These are phyloP conservation scores for Mortierella sp. DNA, from an alignment of 371 early-diverging fungal species.

Conservation along the genomic window DNA sequence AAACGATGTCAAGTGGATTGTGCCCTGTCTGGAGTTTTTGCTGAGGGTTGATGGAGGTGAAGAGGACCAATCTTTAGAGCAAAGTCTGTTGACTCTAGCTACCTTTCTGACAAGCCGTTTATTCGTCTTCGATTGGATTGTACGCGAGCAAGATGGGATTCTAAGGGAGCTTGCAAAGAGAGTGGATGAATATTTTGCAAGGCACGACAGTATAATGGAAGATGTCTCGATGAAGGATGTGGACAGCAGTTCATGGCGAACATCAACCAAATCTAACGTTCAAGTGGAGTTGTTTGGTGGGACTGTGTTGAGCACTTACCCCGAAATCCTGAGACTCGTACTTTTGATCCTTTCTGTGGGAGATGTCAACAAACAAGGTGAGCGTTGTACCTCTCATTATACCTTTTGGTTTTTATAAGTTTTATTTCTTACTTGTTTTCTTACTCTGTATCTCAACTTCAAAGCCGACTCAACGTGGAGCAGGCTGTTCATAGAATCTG, in stretches of 20 bases:
- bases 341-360: constrained; percentile 27
- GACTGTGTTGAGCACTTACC: constrained; percentile 17
- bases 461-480: constrained; percentile 41
- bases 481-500: constrained; percentile 17
- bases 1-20: constrained; percentile 30
- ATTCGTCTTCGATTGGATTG: constrained; percentile 45
- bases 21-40: constrained; percentile 30
- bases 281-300: constrained; percentile 29
- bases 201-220: constrained; percentile 32
- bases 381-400: not conserved
- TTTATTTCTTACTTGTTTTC: not conserved
- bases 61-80: constrained; percentile 21
- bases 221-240: constrained; percentile 15
- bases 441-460: not conserved
- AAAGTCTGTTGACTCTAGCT: constrained; percentile 31
- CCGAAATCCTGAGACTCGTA: constrained; percentile 37
- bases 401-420: not conserved
- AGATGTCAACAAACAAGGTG: constrained; percentile 39
- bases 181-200: constrained; percentile 26
- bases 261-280: constrained; percentile 19
- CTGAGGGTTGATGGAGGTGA: constrained; percentile 28
- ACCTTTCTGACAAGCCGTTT: constrained; percentile 22
- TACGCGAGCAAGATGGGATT: constrained; percentile 20
- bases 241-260: not conserved
- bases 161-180: constrained; percentile 21